Conservation (phyloP, 2,329 filamentous ascomycete genomes). For the Hypoxylon sp. region DNA sequence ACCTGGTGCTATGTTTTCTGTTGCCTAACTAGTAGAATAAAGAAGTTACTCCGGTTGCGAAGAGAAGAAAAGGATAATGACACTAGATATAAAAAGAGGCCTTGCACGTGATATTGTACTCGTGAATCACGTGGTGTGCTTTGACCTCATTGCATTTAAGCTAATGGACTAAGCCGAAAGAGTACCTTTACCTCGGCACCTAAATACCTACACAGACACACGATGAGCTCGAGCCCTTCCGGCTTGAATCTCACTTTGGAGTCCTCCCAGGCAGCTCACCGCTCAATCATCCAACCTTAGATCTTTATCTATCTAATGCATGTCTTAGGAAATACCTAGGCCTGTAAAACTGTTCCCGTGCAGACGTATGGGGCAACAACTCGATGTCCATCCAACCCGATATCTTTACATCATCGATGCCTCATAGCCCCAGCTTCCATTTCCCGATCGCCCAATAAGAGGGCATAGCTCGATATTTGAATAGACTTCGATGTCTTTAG, state of each 20-base stretch:
- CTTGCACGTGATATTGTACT: conserved; percentile 6
- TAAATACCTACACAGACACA: neutral
- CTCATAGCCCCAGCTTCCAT: neutral
- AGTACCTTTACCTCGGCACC: conserved; percentile 24
- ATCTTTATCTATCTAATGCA: neutral
- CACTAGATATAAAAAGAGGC: conserved; percentile 6
- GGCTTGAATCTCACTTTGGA: neutral
- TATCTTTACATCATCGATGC: conserved; percentile 6
- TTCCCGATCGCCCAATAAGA: conserved; percentile 1
- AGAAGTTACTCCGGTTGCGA: neutral
- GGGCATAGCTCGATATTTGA: neutral
- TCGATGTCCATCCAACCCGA: conserved; percentile 3
- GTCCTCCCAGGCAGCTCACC: neutral
- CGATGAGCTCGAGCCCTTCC: conserved; percentile 2
- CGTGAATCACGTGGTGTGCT: conserved; percentile 19
- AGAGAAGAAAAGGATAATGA: no score
- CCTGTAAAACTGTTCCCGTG: neutral
- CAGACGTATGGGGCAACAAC: neutral
- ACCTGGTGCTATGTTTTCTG: neutral
- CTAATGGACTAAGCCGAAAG: conserved; percentile 12
- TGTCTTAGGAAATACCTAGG: neutral
- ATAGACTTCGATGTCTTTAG: conserved; percentile 69
- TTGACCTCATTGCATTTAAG: conserved; percentile 16
- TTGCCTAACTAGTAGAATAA: neutral
- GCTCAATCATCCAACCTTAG: neutral